These are phyloP conservation scores for Candida smagusa DNA, from an alignment of 1,139 yeast species.

Conservation along the genomic window DNA sequence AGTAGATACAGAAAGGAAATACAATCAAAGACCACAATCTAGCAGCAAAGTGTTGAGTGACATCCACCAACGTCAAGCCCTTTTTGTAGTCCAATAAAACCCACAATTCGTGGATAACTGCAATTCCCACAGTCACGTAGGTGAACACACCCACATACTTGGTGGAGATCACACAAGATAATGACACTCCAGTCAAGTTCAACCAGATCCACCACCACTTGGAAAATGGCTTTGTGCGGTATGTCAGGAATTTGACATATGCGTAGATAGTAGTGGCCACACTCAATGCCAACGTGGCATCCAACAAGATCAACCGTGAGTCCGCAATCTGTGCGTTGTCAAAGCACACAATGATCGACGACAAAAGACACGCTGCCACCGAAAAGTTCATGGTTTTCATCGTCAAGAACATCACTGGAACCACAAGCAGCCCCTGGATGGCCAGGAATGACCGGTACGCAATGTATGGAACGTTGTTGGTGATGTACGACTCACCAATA, in stretches of 20 bases:
- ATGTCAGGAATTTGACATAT: conserved; percentile 77
- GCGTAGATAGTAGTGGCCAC: conserved; percentile 77
- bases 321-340: conserved; percentile 92
- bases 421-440: conserved; percentile 73
- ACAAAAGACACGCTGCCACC: conserved; percentile 72
- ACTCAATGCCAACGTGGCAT: conserved; percentile 80
- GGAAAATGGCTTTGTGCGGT: conserved; percentile 64
- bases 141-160: conserved; percentile 96
- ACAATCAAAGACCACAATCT: conserved; percentile 71
- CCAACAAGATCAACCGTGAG: conserved; percentile 84
- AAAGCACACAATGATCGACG: conserved; percentile 77
- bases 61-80: conserved; percentile 60
- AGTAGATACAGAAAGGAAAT: conserved; percentile 76
- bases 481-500: conserved; percentile 80
- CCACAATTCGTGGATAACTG: conserved; percentile 88
- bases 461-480: conserved; percentile 80
- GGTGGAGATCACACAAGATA: conserved; percentile 89
- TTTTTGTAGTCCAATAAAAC: conserved; percentile 66
- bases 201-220: conserved; percentile 87
- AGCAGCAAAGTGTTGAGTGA: conserved; percentile 71
- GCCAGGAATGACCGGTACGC: conserved; percentile 86
- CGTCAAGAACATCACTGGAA: conserved; percentile 78
- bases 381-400: conserved; percentile 81
- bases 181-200: conserved; percentile 71
- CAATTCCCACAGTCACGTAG: conserved; percentile 79